Percentiles rank a stretch among this genome's conserved stretches.
These are phyloP conservation scores for Mucor circinelloides DNA, from an alignment of 371 early-diverging fungal genomes.

Conservation along the genomic window DNA sequence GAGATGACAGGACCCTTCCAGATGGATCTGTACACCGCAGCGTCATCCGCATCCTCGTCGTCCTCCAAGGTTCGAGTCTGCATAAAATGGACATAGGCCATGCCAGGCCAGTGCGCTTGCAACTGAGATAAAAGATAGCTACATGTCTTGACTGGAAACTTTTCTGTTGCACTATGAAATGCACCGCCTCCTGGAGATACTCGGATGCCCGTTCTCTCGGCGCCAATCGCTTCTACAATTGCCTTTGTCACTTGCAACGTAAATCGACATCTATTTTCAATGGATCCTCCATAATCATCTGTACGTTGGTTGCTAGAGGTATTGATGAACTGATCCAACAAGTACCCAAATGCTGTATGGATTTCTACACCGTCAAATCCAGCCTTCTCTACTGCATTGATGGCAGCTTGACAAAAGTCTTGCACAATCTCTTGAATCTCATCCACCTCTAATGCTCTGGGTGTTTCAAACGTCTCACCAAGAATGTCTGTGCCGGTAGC, in stretches of 20 bases:
- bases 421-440: slow-evolving; percentile 62
- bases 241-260: slow-evolving; percentile 56
- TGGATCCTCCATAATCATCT: slow-evolving; percentile 69
- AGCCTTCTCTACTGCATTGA: slow-evolving; percentile 37
- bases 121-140: slow-evolving; percentile 24
- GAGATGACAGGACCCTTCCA: slow-evolving; percentile 40
- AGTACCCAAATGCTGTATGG: slow-evolving; percentile 72
- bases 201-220: slow-evolving; percentile 30
- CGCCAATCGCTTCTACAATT: slow-evolving; percentile 45
- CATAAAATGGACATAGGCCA: slow-evolving; percentile 42
- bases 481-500: neutral
- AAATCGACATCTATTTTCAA: slow-evolving; percentile 75
- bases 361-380: slow-evolving; percentile 75
- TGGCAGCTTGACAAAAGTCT: slow-evolving; percentile 62
- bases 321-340: slow-evolving; percentile 60
- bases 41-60: neutral
- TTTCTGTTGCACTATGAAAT: slow-evolving; percentile 32
- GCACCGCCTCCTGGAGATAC: slow-evolving; percentile 22
- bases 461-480: slow-evolving; percentile 7
- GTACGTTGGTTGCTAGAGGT: slow-evolving; percentile 56
- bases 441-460: slow-evolving; percentile 55
- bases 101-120: slow-evolving; percentile 18
- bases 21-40: slow-evolving; percentile 31
- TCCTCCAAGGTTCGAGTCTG: slow-evolving; percentile 24
- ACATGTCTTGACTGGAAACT: slow-evolving; percentile 32